Conservation (phyloP, 2,329 filamentous ascomycete species). For the Blumeria graminis region DNA sequence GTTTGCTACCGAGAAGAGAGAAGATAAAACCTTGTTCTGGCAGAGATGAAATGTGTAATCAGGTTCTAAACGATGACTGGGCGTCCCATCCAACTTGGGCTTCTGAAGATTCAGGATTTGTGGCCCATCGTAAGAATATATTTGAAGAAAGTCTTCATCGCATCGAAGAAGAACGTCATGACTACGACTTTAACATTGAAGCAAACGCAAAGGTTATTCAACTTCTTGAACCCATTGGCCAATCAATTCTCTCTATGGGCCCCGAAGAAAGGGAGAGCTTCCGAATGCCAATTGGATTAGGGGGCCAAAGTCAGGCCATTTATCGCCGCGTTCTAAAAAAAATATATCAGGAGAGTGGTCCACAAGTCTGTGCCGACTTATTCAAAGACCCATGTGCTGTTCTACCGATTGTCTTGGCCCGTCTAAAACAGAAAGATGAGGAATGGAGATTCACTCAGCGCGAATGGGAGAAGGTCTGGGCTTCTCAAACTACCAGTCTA, state of each 20-base stretch:
- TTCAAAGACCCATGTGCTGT: slow-evolving; percentile 67
- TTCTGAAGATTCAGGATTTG: slow-evolving; percentile 91
- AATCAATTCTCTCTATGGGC: slow-evolving; percentile 64
- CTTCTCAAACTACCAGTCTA: slow-evolving; percentile 79
- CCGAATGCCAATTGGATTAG: slow-evolving; percentile 58
- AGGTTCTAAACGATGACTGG: slow-evolving; percentile 93
- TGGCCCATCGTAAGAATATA: slow-evolving; percentile 88
- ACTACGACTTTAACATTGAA: slow-evolving; percentile 97
- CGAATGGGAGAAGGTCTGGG: slow-evolving; percentile 99
- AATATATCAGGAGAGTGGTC: slow-evolving; percentile 75
- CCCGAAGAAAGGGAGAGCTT: slow-evolving; percentile 50
- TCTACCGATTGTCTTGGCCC: slow-evolving; percentile 65
- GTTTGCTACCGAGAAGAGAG: slow-evolving; percentile 72
- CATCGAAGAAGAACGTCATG: slow-evolving; percentile 93
- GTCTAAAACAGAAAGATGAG: slow-evolving; percentile 87
- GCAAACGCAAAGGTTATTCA: slow-evolving; percentile 87
- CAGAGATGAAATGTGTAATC: slow-evolving; percentile 79
- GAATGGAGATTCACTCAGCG: slow-evolving; percentile 94
- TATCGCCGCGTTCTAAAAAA: slow-evolving; percentile 96
- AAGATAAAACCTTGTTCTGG: slow-evolving; percentile 80
- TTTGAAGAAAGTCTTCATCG: slow-evolving; percentile 86
- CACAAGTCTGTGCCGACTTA: slow-evolving; percentile 67
- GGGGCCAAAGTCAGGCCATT: slow-evolving; percentile 84
- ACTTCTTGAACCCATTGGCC: slow-evolving; percentile 78
- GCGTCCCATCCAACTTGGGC: slow-evolving; percentile 97